Evolutionary conservation across 2,329 filamentous ascomycete genomes (phyloP), one percentile per base, ranked within the genome.

Genomic region (Ceratocystis variospora): DNA sequence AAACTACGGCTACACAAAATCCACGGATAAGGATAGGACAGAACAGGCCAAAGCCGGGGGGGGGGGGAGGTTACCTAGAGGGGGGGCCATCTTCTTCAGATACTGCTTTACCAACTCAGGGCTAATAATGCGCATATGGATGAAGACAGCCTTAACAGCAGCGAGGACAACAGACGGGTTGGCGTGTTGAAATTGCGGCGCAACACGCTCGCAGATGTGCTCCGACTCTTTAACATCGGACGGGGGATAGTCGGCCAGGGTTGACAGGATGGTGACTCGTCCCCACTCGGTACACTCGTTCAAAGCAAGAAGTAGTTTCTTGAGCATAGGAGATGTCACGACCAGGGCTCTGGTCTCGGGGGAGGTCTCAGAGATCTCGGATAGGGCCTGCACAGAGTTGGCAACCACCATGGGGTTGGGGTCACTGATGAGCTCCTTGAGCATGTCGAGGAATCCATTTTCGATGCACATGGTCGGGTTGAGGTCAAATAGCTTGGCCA

Each of bases 201-300:
- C 86, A 45, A 97, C 93, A 72, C 94, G 82, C 79, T 99, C 94
- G 76, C 94, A 99, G 67, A 99, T 96, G 75, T 97, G 94, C 77
- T 99, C 94, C 66, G 93, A 88, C 77, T 99, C 94, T 77, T 96
- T 97, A 68, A 91, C 81, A 74, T 97, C 93, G n/a, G 79, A 74
- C 0, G 93, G 86, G 70, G 85, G 86, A 77, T 97, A 97, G 72
- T 96, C 87, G 53, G 94, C 91, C 69, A 99, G 77, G 0, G 90
- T 96, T 10, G 88, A 88, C 69, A 99, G 78, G 67, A 99, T 95
- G 0, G 92, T 97, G 41, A 99, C 92, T 70, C 94, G 81, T 17
- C 94, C 94, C 94, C 94, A 99, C 78, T 99, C 94, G 0, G 94
- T 99, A 74, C 94, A 99, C 76, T 99, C 94, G 73, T 96, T 97